These are phyloP conservation scores for Oryza longistaminata DNA, from an alignment of 176 grass and related monocot genomes.

Conservation along the genomic window DNA sequence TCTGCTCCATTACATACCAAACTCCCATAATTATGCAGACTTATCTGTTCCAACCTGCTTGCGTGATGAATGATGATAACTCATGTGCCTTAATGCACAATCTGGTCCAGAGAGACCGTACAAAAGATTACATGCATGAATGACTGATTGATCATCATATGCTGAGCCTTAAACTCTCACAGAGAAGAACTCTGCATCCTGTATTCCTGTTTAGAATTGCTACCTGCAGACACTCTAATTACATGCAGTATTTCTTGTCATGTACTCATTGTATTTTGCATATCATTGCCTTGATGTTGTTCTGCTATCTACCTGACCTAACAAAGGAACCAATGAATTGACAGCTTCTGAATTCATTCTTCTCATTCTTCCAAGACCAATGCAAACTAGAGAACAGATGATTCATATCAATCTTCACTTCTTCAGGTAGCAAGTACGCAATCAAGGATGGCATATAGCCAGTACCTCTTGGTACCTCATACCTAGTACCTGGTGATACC, in stretches of 20 bases:
- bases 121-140: background rate
- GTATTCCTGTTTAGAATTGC: background rate
- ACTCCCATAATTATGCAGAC: background rate
- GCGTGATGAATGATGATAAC: background rate
- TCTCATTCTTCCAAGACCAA: background rate
- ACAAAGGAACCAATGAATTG: background rate
- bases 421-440: background rate
- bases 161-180: background rate
- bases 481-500: no score
- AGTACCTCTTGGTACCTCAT: no score
- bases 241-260: background rate
- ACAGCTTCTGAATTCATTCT: background rate
- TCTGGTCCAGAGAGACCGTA: background rate
- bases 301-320: slow-evolving; percentile 1
- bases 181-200: no score
- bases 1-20: background rate
- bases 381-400: background rate
- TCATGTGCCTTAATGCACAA: background rate
- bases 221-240: background rate
- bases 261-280: background rate
- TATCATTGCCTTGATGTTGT: slow-evolving; percentile 6
- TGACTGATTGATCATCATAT: background rate
- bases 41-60: background rate
- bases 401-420: background rate
- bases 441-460: no score